Percentiles rank a stretch among this genome's conserved stretches.
Evolutionary conservation across 441 rosid species (phyloP).

Genomic region (Populus hybrid): DNA sequence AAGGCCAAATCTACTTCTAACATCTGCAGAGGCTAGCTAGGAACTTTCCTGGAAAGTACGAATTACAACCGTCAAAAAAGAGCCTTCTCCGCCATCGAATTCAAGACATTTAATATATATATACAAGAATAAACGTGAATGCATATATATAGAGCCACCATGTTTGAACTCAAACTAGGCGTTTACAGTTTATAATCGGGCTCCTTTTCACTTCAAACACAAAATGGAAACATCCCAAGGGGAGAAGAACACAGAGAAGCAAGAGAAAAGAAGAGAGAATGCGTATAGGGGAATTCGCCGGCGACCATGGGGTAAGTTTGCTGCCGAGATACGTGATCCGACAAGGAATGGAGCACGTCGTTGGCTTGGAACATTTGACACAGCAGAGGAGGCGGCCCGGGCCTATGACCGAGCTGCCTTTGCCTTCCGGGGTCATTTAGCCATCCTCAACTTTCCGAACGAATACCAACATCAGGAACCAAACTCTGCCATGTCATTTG

Average conservation of each 20-base stretch:
- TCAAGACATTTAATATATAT: background rate
- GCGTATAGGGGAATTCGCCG: conserved; percentile 61
- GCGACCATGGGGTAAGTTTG: conserved; percentile 79
- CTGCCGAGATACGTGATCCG: conserved; percentile 82
- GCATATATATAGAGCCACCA: conserved; percentile 6
- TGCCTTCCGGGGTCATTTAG: no score
- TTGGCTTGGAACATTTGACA: conserved; percentile 74
- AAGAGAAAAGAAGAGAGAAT: conserved; percentile 28
- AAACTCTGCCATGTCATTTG: conserved; percentile 6
- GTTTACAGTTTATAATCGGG: background rate
- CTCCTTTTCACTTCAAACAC: background rate
- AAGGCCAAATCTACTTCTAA: background rate
- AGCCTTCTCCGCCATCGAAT: conserved; percentile 11
- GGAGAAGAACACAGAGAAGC: conserved; percentile 9
- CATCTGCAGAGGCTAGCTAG: no score
- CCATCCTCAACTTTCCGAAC: conserved; percentile 2
- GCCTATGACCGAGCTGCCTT: no score
- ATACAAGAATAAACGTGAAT: background rate
- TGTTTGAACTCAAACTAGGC: conserved; percentile 12
- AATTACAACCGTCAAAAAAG: conserved; percentile 32
- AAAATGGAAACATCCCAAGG: conserved; percentile 22
- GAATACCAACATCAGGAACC: conserved; percentile 37
- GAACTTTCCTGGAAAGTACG: conserved; percentile 23
- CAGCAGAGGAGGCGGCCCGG: no score
- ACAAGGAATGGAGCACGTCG: conserved; percentile 60